Base-by-base conservation (phyloP, 208 protist genomes). In the Trypanosoma boissoni region DNA sequence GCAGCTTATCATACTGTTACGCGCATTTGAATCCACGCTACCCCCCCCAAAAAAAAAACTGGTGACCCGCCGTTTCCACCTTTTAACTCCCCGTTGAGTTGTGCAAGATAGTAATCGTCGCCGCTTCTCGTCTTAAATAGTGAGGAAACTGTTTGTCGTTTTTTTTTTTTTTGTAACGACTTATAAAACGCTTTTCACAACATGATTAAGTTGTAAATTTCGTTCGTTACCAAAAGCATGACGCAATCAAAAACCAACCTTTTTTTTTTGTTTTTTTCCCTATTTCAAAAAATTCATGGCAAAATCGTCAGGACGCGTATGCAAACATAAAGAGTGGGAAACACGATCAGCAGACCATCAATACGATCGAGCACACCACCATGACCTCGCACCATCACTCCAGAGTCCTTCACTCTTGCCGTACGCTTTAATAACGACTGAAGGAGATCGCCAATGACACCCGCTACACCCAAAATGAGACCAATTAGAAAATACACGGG, bases 311-410 rank as follows among this genome's bases (percentile, higher is more conserved):
- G 58, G 29, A 66, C 43, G 34, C 51, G 57, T 39, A 88, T 39
- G 9, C 71, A 60, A 53, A 71, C 76, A 64, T 89, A 91, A 66
- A 91, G 80, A 21, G 89, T 64, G 3, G 82, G 83, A 58, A 91
- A 88, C 4, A 76, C 75, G 20, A 95, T 43, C 10, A 97, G 72
- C 54, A 92, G 66, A 23, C 88, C 88, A 52, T 95, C 88, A 36
- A 97, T 76, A 55, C 88, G 75, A 57, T 97, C 89, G n/a, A 97
- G 76, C 37, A 96, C 76, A 29, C 89, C 92, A 48, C 92, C 89
- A 58, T 97, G 89, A 2, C 88, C 92, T 27, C 88, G 89, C 18
- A 97, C 78, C 41, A 92, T 80, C 29, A 77, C 64, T 5, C 89
- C 89, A 5, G 83, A 67, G 46, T 97, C 92, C 66, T 97, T 97